These are phyloP conservation scores for Hemerocallis citrina DNA, from an alignment of 106 monocot genomes.

Conservation along the genomic window DNA sequence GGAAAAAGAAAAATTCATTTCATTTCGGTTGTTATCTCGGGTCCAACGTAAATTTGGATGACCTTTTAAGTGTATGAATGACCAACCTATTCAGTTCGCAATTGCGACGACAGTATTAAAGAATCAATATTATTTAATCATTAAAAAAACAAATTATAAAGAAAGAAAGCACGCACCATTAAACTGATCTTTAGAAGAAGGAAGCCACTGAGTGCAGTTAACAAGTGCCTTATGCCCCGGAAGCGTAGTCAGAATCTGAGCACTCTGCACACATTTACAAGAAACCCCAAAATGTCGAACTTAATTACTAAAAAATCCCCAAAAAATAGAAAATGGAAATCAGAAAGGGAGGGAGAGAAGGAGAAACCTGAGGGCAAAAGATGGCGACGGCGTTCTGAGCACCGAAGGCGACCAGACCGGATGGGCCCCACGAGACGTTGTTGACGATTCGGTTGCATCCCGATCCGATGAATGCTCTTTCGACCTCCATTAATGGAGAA, in stretches of 20 bases:
- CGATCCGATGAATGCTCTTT: slow-evolving; percentile 70
- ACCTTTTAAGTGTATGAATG: too few species aligned
- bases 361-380: slow-evolving; percentile 69
- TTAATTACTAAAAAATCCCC: neutral
- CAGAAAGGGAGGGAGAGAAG: neutral
- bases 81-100: too few species aligned
- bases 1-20: too few species aligned
- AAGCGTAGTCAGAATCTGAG: slow-evolving; percentile 82
- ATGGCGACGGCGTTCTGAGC: slow-evolving; percentile 87
- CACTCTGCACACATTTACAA: slow-evolving; percentile 34
- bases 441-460: slow-evolving; percentile 92
- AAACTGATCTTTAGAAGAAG: slow-evolving; percentile 53
- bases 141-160: too few species aligned
- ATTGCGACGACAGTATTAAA: too few species aligned
- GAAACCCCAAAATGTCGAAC: neutral
- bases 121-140: too few species aligned
- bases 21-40: too few species aligned
- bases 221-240: slow-evolving; percentile 82
- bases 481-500: slow-evolving; percentile 25
- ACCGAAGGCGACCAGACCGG: slow-evolving; percentile 81
- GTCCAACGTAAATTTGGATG: too few species aligned
- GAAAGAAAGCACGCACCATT: slow-evolving; percentile 38
- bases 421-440: slow-evolving; percentile 94
- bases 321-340: neutral
- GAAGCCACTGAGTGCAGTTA: slow-evolving; percentile 91